These are phyloP conservation scores for Termitomyces eurrhizus DNA, from an alignment of 768 basidiomycete genomes.

Conservation along the genomic window DNA sequence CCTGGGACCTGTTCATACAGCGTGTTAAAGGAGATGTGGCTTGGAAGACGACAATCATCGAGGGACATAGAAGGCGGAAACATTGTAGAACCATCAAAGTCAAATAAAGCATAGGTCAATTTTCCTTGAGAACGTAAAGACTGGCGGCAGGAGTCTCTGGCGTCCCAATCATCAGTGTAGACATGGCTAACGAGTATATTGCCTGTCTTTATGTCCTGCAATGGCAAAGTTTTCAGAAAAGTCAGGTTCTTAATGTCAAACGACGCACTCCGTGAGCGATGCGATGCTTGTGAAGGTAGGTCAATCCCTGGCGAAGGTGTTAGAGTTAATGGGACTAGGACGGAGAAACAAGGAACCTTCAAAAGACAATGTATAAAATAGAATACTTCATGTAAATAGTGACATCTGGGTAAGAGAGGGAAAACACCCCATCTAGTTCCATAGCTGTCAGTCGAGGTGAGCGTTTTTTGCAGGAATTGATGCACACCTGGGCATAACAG, in stretches of 20 bases:
- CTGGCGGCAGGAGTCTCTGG: not conserved
- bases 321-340: not conserved
- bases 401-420: not conserved
- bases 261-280: slow-evolving; percentile 14
- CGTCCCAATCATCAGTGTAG: not conserved
- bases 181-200: slow-evolving; percentile 10
- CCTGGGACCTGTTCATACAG: too few species aligned
- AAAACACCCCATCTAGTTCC: not conserved
- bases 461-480: too few species aligned
- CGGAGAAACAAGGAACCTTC: slow-evolving; percentile 7
- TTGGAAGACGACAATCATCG: too few species aligned
- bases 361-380: slow-evolving; percentile 4
- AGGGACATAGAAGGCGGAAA: too few species aligned
- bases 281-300: too few species aligned
- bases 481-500: slow-evolving; percentile 24
- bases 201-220: slow-evolving; percentile 14
- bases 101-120: too few species aligned
- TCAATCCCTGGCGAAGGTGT: slow-evolving; percentile 8
- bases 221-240: not conserved
- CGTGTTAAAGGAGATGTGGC: too few species aligned
- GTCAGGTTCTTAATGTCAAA: slow-evolving; percentile 9
- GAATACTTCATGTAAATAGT: too few species aligned
- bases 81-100: too few species aligned
- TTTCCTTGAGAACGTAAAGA: too few species aligned
- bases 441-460: not conserved